Percentiles rank a stretch among this genome's conserved stretches.
phyloP scores from a whole-genome alignment of 345 rosid genomes.

The Zanthoxylum bungeanum region DNA sequence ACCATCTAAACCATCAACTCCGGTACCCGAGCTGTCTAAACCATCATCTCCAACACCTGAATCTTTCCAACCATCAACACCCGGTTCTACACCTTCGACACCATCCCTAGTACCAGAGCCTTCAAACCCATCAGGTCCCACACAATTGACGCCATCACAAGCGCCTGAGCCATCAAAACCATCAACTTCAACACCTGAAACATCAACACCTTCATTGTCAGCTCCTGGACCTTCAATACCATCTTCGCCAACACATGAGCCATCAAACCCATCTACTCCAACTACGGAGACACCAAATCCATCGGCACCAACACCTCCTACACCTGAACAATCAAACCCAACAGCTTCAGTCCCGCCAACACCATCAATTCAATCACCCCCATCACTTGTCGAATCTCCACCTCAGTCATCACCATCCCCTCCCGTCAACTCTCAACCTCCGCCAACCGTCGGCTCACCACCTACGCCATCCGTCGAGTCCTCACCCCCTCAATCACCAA shows the following conservation, averaged over 20 bases:
- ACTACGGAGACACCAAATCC: slow-evolving; percentile 7
- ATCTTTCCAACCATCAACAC: neutral
- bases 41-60: neutral
- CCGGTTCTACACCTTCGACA: neutral
- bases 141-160: too few species aligned
- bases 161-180: neutral
- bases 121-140: too few species aligned
- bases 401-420: neutral
- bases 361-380: too few species aligned
- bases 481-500: neutral
- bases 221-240: neutral
- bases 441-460: neutral
- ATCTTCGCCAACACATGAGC: neutral
- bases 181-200: neutral
- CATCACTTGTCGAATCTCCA: too few species aligned
- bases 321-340: neutral
- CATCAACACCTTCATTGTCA: neutral
- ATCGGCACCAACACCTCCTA: too few species aligned
- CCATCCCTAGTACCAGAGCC: too few species aligned
- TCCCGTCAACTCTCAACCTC: too few species aligned
- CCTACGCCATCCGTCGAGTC: slow-evolving; percentile 14
- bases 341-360: too few species aligned
- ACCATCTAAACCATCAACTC: neutral
- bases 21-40: neutral
- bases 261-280: slow-evolving; percentile 1